phyloP scores from a whole-genome alignment of 352 stramenopile genomes.

The Detonula confervacea region DNA sequence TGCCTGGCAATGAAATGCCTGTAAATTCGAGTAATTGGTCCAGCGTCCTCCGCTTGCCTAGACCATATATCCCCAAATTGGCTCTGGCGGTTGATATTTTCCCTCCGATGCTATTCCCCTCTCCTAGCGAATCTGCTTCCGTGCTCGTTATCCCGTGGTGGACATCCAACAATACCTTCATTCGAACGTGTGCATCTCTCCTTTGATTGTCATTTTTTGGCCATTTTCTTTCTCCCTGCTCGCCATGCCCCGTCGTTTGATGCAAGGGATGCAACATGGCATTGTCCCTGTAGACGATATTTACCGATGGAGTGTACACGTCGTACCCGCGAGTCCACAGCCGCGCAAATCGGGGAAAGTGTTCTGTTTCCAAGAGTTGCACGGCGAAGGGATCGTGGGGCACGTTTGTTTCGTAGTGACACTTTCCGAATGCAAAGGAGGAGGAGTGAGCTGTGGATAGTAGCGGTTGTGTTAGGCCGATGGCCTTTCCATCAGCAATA shows the following conservation, averaged over 20 bases:
- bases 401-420: constrained; percentile 86
- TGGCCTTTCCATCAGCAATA: constrained; percentile 73
- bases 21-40: constrained; percentile 76
- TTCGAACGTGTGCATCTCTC: constrained; percentile 51
- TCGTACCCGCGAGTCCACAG: constrained; percentile 86
- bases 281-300: constrained; percentile 84
- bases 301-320: constrained; percentile 84
- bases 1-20: constrained; percentile 58
- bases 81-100: constrained; percentile 58
- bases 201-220: constrained; percentile 57
- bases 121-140: constrained; percentile 37
- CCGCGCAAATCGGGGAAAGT: constrained; percentile 81
- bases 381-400: constrained; percentile 84
- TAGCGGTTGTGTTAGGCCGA: constrained; percentile 72
- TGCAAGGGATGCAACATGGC: constrained; percentile 56
- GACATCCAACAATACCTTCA: constrained; percentile 62
- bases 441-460: constrained; percentile 78
- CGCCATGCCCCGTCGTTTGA: constrained; percentile 65
- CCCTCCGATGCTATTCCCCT: constrained; percentile 35
- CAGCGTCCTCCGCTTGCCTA: constrained; percentile 75
- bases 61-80: constrained; percentile 83
- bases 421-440: constrained; percentile 86
- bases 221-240: constrained; percentile 70
- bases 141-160: constrained; percentile 50
- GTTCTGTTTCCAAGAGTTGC: constrained; percentile 84